phyloP scores from a whole-genome alignment of 495 filamentous ascomycete species.

The Parmelia sp. region DNA sequence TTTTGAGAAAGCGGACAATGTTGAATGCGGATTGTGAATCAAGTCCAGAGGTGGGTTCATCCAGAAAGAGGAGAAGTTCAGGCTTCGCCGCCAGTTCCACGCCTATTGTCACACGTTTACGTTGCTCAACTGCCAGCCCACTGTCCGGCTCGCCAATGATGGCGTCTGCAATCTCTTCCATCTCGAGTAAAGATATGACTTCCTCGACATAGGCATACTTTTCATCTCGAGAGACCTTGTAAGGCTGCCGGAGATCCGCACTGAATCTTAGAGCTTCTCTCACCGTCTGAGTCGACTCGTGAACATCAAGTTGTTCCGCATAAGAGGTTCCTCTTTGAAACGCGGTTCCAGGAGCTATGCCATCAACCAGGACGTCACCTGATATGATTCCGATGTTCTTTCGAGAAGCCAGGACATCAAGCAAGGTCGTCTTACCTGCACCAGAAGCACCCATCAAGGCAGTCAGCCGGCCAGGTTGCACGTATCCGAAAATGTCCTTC shows the following conservation, averaged over 20 bases:
- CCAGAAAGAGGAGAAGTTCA: slow-evolving; percentile 59
- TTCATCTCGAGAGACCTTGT: slow-evolving; percentile 41
- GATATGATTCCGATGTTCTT: neutral
- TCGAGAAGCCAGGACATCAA: neutral
- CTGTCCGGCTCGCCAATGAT: slow-evolving; percentile 46
- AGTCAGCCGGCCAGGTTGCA: neutral
- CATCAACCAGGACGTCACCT: neutral
- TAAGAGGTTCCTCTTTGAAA: neutral
- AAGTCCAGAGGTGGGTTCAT: slow-evolving; percentile 71
- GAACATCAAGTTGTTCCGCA: neutral
- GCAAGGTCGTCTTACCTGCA: neutral
- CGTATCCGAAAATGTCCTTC: neutral
- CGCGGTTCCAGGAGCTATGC: no score
- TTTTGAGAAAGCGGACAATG: slow-evolving; percentile 58
- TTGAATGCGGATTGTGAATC: slow-evolving; percentile 59
- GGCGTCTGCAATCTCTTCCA: slow-evolving; percentile 50
- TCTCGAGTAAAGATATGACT: slow-evolving; percentile 53
- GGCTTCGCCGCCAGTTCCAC: slow-evolving; percentile 64
- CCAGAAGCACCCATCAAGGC: neutral
- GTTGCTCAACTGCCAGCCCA: slow-evolving; percentile 54
- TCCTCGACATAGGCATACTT: slow-evolving; percentile 56
- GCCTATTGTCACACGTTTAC: slow-evolving; percentile 61
- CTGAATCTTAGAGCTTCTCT: slow-evolving; percentile 55
- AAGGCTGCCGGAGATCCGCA: slow-evolving; percentile 50
- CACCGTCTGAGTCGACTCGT: slow-evolving; percentile 38